These are phyloP conservation scores for Clohesyomyces aquaticus DNA, from an alignment of 495 filamentous ascomycete genomes.

Conservation along the genomic window DNA sequence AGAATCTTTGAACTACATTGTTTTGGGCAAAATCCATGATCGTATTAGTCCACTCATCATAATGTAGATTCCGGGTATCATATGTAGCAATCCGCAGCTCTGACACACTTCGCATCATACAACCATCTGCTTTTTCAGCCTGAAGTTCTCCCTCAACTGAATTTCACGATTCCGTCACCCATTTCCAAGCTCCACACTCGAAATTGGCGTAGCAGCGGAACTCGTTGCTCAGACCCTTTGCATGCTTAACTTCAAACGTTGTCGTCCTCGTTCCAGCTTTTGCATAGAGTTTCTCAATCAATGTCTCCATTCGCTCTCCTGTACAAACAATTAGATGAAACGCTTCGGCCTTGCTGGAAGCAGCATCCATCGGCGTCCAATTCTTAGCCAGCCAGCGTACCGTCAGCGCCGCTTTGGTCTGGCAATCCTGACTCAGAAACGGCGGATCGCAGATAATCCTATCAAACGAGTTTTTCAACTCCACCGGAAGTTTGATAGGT, in stretches of 20 bases:
- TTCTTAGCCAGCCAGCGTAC: constrained; percentile 67
- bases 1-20: too few relatives aligned
- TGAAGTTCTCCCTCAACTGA: neutral
- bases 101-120: neutral
- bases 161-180: constrained; percentile 27
- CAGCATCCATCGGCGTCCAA: constrained; percentile 30
- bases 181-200: constrained; percentile 60
- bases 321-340: constrained; percentile 47
- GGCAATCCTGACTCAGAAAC: constrained; percentile 77
- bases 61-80: too few relatives aligned
- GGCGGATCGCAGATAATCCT: constrained; percentile 76
- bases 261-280: constrained; percentile 57
- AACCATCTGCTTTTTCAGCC: too few relatives aligned
- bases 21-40: too few relatives aligned
- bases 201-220: constrained; percentile 80
- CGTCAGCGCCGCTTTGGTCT: constrained; percentile 78
- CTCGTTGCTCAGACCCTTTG: constrained; percentile 72
- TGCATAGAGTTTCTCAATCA: constrained; percentile 46
- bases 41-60: too few relatives aligned
- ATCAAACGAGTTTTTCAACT: constrained; percentile 67
- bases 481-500: constrained; percentile 63
- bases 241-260: constrained; percentile 64
- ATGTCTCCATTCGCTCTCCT: constrained; percentile 47
- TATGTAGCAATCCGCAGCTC: too few relatives aligned
- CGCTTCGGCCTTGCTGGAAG: constrained; percentile 9